A percentile compares a stretch with the other conserved stretches of the same genome.
These are phyloP conservation scores for Cyberlindnera japonica DNA, from an alignment of 805 yeast genomes.

Conservation along the genomic window DNA sequence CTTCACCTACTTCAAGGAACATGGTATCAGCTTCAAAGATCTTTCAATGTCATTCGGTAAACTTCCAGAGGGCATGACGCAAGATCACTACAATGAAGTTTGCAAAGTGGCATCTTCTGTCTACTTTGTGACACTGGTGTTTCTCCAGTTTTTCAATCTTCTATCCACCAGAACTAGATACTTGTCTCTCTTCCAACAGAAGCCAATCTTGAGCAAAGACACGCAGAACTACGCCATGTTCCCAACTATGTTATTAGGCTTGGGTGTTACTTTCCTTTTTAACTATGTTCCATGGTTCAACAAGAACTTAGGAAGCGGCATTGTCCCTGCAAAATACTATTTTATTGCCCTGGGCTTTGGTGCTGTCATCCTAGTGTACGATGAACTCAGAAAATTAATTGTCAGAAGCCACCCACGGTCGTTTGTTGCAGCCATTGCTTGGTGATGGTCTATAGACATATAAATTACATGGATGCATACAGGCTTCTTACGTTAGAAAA, in stretches of 20 bases:
- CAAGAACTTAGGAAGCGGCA: slow-evolving; percentile 32
- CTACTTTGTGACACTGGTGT: slow-evolving; percentile 44
- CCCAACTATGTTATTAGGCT: slow-evolving; percentile 33
- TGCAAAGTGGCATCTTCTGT: slow-evolving; percentile 38
- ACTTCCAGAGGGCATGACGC: slow-evolving; percentile 23
- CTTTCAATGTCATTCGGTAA: slow-evolving; percentile 36
- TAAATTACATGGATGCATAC: no score
- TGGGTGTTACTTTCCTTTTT: slow-evolving; percentile 39
- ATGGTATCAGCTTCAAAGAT: slow-evolving; percentile 34
- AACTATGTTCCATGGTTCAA: slow-evolving; percentile 41
- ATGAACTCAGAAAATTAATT: slow-evolving; percentile 39
- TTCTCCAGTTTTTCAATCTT: slow-evolving; percentile 45
- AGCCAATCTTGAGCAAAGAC: slow-evolving; percentile 33
- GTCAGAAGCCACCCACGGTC: slow-evolving; percentile 38
- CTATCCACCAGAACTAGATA: slow-evolving; percentile 41
- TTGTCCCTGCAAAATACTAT: slow-evolving; percentile 43
- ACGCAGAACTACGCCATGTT: slow-evolving; percentile 27
- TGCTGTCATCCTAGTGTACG: slow-evolving; percentile 34
- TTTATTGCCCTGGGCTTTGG: slow-evolving; percentile 47
- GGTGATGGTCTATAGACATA: slow-evolving; percentile 29
- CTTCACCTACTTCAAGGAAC: slow-evolving; percentile 35
- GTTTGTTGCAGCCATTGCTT: slow-evolving; percentile 37
- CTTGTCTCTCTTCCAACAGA: slow-evolving; percentile 39
- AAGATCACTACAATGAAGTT: slow-evolving; percentile 25
- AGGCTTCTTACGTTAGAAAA: no score